Evolutionary conservation across 164 flowering plant genomes (phyloP).

Genomic region (Magnolia officinalis): DNA sequence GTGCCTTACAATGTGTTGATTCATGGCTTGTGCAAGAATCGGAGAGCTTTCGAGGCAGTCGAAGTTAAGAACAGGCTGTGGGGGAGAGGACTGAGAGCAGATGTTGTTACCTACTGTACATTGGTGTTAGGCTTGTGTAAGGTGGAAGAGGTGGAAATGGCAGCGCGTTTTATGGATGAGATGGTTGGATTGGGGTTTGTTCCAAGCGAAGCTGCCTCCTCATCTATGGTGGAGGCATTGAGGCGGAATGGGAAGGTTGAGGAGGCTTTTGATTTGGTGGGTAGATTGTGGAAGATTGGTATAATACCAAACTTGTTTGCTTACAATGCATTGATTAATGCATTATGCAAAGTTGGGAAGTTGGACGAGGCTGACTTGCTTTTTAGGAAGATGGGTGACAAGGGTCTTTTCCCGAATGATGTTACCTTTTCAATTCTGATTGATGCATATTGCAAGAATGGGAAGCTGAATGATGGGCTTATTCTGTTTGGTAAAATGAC

Average conservation of each 20-base stretch:
- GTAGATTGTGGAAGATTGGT: constrained; percentile 35
- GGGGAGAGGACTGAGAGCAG: constrained; percentile 52
- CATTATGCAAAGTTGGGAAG: constrained; percentile 63
- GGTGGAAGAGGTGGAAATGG: constrained; percentile 41
- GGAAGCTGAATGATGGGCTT: constrained; percentile 48
- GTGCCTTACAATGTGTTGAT: constrained; percentile 71
- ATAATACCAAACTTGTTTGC: constrained; percentile 60
- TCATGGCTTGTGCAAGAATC: constrained; percentile 63
- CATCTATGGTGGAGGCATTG: constrained; percentile 63
- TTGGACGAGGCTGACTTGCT: constrained; percentile 55
- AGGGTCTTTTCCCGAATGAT: constrained; percentile 61
- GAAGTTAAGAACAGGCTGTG: constrained; percentile 52
- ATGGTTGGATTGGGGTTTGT: constrained; percentile 61
- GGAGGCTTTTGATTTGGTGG: constrained; percentile 59
- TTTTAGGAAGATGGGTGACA: constrained; percentile 45
- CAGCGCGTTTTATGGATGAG: constrained; percentile 45
- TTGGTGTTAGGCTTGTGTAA: constrained; percentile 68
- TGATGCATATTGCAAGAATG: constrained; percentile 63
- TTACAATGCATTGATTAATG: constrained; percentile 71
- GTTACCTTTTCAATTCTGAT: constrained; percentile 69
- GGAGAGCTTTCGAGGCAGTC: constrained; percentile 55
- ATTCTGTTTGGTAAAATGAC: constrained; percentile 46
- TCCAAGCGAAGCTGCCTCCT: constrained; percentile 74
- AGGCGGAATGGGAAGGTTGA: constrained; percentile 50
- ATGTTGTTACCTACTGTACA: constrained; percentile 68